Percentiles rank a stretch among this genome's conserved stretches.
Conservation (phyloP, 2,329 filamentous ascomycete genomes). For the Hymenoscyphus repandus region DNA sequence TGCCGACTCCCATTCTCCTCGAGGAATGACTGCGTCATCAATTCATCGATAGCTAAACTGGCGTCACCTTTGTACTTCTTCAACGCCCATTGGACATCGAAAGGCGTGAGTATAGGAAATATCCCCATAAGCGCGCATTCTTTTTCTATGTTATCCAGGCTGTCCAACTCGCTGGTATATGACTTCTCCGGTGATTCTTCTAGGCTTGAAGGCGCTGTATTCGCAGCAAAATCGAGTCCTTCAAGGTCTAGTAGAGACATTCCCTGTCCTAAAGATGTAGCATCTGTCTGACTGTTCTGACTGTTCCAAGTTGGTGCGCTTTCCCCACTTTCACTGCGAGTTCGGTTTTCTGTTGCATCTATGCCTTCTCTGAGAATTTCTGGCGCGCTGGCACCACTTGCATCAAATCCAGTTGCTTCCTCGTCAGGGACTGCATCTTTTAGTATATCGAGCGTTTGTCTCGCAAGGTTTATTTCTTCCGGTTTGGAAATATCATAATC, state of each 20-base stretch:
- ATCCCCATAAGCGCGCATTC: slow-evolving; percentile 58
- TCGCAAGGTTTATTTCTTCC: slow-evolving; percentile 47
- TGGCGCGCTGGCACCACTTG: slow-evolving; percentile 60
- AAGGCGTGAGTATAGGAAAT: slow-evolving; percentile 63
- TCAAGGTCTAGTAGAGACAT: slow-evolving; percentile 24
- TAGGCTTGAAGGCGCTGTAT: slow-evolving; percentile 38
- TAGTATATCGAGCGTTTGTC: slow-evolving; percentile 57
- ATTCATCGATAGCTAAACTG: slow-evolving; percentile 67
- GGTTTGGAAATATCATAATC: slow-evolving; percentile 63
- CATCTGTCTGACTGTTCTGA: slow-evolving; percentile 27
- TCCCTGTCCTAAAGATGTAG: slow-evolving; percentile 25
- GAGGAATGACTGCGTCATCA: slow-evolving; percentile 75
- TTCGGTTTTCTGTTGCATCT: slow-evolving; percentile 8
- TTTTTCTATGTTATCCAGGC: slow-evolving; percentile 56
- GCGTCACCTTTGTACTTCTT: slow-evolving; percentile 64
- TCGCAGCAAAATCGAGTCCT: slow-evolving; percentile 13
- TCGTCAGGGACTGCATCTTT: slow-evolving; percentile 59
- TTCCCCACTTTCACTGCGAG: slow-evolving; percentile 20
- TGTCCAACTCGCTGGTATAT: slow-evolving; percentile 29
- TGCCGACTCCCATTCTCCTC: slow-evolving; percentile 57
- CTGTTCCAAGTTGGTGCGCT: slow-evolving; percentile 15
- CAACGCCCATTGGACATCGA: slow-evolving; percentile 62
- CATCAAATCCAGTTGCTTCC: slow-evolving; percentile 72
- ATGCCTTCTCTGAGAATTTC: slow-evolving; percentile 18
- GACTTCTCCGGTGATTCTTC: slow-evolving; percentile 39